These are phyloP conservation scores for Mycena leptocephala DNA, from an alignment of 768 basidiomycete genomes.

Conservation along the genomic window DNA sequence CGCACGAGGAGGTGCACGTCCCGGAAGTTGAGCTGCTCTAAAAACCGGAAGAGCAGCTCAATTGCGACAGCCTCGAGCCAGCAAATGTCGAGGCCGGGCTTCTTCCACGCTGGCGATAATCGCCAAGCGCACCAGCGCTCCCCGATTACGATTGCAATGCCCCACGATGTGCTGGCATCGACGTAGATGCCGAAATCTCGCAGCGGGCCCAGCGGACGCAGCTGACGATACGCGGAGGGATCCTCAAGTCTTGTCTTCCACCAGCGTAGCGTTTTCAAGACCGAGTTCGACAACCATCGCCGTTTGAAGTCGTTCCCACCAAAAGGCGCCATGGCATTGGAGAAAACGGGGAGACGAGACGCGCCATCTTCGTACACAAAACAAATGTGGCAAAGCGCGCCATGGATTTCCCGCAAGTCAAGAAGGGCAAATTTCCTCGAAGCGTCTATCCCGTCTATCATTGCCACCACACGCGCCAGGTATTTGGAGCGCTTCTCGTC, in stretches of 20 bases:
- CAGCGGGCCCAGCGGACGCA: not conserved
- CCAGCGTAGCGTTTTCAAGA: not conserved
- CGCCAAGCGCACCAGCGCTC: not conserved
- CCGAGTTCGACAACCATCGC: not conserved
- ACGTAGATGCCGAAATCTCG: not conserved
- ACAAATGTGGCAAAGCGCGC: not conserved
- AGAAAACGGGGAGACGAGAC: not conserved
- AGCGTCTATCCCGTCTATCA: not conserved
- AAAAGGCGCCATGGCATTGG: conserved; percentile 6
- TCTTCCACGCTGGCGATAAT: not conserved
- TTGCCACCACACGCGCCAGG: not conserved
- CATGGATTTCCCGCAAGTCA: conserved; percentile 7
- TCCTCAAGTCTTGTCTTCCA: not conserved
- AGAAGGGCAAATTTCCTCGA: not conserved
- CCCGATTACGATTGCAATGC: conserved; percentile 1
- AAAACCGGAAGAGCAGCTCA: not conserved
- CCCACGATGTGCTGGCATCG: not conserved
- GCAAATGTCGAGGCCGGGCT: not conserved
- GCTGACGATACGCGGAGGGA: not conserved
- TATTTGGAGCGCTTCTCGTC: conserved; percentile 45
- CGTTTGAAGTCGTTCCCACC: not conserved
- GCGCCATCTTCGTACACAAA: not conserved
- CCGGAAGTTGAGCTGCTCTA: not conserved
- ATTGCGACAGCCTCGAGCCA: conserved; percentile 10
- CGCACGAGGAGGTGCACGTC: not conserved